phyloP scores from a whole-genome alignment of 2,329 filamentous ascomycete genomes.

The Alternaria atra region DNA sequence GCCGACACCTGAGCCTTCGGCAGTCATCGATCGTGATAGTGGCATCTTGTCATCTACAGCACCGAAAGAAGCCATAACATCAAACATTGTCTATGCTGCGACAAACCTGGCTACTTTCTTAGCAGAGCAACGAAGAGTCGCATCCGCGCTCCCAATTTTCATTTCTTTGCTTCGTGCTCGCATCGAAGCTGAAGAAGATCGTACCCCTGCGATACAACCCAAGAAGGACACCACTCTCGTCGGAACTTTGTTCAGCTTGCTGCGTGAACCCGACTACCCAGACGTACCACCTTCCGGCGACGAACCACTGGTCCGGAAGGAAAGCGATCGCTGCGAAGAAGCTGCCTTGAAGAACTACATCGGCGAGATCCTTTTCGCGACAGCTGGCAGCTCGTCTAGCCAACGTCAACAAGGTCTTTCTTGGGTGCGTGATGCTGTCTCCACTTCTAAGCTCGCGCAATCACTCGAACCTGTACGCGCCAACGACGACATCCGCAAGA shows the following conservation, averaged over 20 bases:
- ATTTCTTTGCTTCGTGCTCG: conserved; percentile 84
- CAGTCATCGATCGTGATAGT: conserved; percentile 68
- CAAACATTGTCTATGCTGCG: conserved; percentile 77
- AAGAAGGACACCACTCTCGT: conserved; percentile 36
- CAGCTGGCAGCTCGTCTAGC: conserved; percentile 55
- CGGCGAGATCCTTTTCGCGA: conserved; percentile 88
- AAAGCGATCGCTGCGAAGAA: conserved; percentile 79
- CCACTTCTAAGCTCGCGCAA: conserved; percentile 71
- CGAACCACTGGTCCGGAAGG: conserved; percentile 69
- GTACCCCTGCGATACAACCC: conserved; percentile 28
- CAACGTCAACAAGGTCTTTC: conserved; percentile 72
- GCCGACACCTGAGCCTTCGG: conserved; percentile 51
- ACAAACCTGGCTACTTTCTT: conserved; percentile 82
- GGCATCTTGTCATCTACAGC: conserved; percentile 67
- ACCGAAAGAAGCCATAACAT: conserved; percentile 63
- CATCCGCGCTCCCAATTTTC: conserved; percentile 80
- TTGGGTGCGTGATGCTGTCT: conserved; percentile 89
- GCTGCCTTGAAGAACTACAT: conserved; percentile 88
- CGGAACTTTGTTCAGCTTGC: conserved; percentile 40
- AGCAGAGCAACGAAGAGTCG: conserved; percentile 72
- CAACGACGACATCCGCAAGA: conserved; percentile 59
- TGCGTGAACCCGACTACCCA: conserved; percentile 71
- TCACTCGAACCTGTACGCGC: conserved; percentile 59
- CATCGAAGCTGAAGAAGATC: conserved; percentile 63
- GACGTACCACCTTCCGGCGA: conserved; percentile 75